Evolutionary conservation across 176 grass and related monocot genomes (phyloP), one percentile per base, ranked within the genome.

Genomic region (Juncus effusus): DNA sequence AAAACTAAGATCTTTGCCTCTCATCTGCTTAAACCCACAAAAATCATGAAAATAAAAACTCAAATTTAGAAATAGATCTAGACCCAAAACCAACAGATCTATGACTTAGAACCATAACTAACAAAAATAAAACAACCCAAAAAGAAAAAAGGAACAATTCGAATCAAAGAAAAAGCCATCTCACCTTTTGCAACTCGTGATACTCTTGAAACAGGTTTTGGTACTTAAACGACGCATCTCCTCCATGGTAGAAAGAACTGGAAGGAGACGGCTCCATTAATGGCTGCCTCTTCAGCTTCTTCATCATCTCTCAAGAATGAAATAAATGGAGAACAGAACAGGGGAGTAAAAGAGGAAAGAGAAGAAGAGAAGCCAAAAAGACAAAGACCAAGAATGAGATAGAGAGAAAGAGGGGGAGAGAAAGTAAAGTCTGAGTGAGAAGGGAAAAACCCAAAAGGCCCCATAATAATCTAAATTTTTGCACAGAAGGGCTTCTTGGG

Each of bases 391-490:
- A 28, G 59, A 82, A 50, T 64, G 74, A 64, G 65, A 67, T 36
- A 19, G 63, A 66, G 63, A 47, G 44, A 47, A 47, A 63, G 57
- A 70, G 58, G 15, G 7, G 15, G 47, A n/a, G n/a, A 10, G 11
- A 56, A 65, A 71, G 40, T 56, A 73, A 72, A 65, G 74, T 79
- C 62, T 79, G 69, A 74, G 62, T 57, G 62, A 63, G 69, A 79
- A 70, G 62, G 73, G 73, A 84, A 77, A 77, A 41, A 68, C 74
- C 76, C 67, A 84, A 80, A 84, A 84, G 81, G 75, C 54, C 76
- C 81, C 81, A 84, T 84, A 78, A 69, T 78, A 84, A 79, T 57
- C 40, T 70, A 9, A 58, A 51, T 70, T 72, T 78, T 72, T 78
- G 81, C 56, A 75, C 62, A 68, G 51, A 62, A 63, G 13, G 59